A percentile compares a stretch with the other conserved stretches of the same genome.
phyloP scores from a whole-genome alignment of 192 early-diverging fungal species.

The Gaertneriomyces semiglobifer region DNA sequence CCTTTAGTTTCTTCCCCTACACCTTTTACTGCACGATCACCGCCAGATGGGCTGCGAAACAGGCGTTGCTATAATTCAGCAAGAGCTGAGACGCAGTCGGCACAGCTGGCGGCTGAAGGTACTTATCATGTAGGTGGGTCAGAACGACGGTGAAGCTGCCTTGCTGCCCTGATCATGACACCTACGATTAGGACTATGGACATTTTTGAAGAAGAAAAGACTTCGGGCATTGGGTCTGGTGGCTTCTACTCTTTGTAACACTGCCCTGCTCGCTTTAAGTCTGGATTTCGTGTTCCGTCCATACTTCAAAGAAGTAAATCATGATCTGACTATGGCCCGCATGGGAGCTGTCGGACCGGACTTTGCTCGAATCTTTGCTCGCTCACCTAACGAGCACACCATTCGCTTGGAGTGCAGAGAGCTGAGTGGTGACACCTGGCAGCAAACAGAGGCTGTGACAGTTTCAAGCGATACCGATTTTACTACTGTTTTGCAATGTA shows the following conservation, averaged over 20 bases:
- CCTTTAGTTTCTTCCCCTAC: no score
- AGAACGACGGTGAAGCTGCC: not conserved
- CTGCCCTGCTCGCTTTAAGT: conserved; percentile 18
- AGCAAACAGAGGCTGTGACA: not conserved
- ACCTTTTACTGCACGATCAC: no score
- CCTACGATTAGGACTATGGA: not conserved
- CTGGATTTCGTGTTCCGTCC: conserved; percentile 29
- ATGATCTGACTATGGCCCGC: conserved; percentile 18
- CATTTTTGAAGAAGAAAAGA: conserved; percentile 16
- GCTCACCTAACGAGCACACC: not conserved
- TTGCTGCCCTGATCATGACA: not conserved
- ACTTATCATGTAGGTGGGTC: no score
- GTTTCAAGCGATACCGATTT: conserved; percentile 17
- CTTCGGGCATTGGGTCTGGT: conserved; percentile 4
- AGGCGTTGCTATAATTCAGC: no score
- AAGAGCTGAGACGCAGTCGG: no score
- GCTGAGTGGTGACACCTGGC: conserved; percentile 6
- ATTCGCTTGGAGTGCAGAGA: conserved; percentile 11
- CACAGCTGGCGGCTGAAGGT: no score
- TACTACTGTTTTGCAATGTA: conserved; percentile 11
- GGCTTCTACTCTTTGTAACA: conserved; percentile 12
- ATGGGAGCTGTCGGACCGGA: conserved; percentile 19
- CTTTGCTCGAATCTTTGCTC: conserved; percentile 21
- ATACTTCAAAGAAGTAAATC: conserved; percentile 15
- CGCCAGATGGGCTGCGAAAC: no score